Conservation (phyloP, 169 alveolate species). For the Plasmodium gonderi region DNA sequence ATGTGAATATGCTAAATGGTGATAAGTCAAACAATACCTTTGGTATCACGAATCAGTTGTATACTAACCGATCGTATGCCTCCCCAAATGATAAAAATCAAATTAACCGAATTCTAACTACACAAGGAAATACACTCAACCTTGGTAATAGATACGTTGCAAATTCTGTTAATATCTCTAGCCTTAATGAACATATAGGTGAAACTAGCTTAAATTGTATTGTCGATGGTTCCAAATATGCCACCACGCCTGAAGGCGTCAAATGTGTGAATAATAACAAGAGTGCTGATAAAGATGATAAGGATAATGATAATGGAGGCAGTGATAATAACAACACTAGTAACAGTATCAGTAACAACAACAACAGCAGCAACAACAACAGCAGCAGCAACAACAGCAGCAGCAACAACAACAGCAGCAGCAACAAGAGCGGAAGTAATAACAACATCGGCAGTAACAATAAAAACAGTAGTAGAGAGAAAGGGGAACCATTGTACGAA, state of each 20-base stretch:
- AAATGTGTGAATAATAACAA: background rate
- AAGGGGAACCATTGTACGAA: slow-evolving; percentile 17
- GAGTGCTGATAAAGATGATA: background rate
- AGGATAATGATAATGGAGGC: background rate
- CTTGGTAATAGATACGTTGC: background rate
- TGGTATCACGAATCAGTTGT: background rate
- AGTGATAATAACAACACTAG: background rate
- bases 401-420: background rate
- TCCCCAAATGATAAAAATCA: background rate
- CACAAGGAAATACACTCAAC: slow-evolving; percentile 1
- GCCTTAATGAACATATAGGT: background rate
- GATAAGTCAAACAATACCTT: slow-evolving; percentile 7
- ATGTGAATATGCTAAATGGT: slow-evolving; percentile 19
- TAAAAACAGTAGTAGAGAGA: background rate
- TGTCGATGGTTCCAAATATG: slow-evolving; percentile 8
- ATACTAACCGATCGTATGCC: slow-evolving; percentile 4
- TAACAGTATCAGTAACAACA: background rate
- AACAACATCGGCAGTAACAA: background rate
- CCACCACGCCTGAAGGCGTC: background rate
- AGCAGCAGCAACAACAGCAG: background rate
- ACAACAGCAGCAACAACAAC: background rate
- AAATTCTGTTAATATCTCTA: background rate
- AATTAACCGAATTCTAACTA: slow-evolving; percentile 1
- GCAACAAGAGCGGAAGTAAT: background rate
- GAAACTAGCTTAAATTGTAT: background rate